Evolutionary conservation across 2,329 filamentous ascomycete species (phyloP).

Genomic region (Chaetomiaceae sp.): DNA sequence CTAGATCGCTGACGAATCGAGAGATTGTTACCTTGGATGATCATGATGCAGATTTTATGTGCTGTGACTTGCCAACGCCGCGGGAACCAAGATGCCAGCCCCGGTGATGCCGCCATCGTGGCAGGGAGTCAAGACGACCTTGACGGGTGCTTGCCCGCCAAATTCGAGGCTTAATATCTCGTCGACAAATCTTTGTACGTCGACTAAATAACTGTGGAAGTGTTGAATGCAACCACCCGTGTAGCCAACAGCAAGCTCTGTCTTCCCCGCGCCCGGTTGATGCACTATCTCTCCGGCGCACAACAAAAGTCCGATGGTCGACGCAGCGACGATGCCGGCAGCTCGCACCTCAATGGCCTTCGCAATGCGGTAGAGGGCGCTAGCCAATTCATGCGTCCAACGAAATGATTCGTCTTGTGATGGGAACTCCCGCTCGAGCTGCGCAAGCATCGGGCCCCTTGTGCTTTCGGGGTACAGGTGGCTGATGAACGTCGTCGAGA

Average conservation of each 20-base stretch:
- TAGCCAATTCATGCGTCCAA: slow-evolving; percentile 60
- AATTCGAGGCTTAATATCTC: slow-evolving; percentile 43
- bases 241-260: slow-evolving; percentile 69
- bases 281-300: slow-evolving; percentile 61
- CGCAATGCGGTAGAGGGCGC: slow-evolving; percentile 61
- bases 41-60: background rate
- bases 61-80: slow-evolving; percentile 34
- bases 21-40: background rate
- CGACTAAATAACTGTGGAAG: slow-evolving; percentile 38
- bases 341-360: slow-evolving; percentile 68
- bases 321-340: slow-evolving; percentile 68
- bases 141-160: slow-evolving; percentile 31
- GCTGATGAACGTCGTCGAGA: slow-evolving; percentile 70
- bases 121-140: slow-evolving; percentile 50
- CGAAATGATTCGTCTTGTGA: slow-evolving; percentile 37
- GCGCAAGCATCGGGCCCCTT: slow-evolving; percentile 39
- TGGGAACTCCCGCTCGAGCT: slow-evolving; percentile 52
- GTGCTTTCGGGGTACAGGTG: slow-evolving; percentile 56
- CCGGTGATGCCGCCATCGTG: slow-evolving; percentile 60
- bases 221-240: slow-evolving; percentile 74
- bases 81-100: slow-evolving; percentile 55
- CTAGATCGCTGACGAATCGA: background rate
- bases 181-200: slow-evolving; percentile 45
- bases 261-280: slow-evolving; percentile 28
- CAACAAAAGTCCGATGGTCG: slow-evolving; percentile 64